Base-by-base conservation (phyloP, 83 land plant species). In the Picea abies region DNA sequence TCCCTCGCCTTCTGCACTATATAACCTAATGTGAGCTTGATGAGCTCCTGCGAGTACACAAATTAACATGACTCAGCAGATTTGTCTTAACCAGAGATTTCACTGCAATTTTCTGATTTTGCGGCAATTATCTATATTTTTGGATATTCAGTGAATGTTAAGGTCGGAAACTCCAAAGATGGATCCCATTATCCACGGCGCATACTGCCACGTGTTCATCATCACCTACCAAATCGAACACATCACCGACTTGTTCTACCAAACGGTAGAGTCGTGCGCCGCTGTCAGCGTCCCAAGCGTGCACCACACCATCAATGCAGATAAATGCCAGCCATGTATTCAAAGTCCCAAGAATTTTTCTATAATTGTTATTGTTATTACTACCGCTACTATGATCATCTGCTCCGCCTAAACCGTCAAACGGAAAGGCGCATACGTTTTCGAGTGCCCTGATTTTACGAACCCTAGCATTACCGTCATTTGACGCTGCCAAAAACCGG, bases 81-180 rank as follows among this genome's bases (percentile, higher is more conserved):
- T 3, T 41, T 41, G 4, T 41, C 5, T 6, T 41, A 3, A 41
- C 44, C 44, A 3, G 44, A 41, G 5, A 41, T 41, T 41, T 41
- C 44, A 41, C 6, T 41, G 44, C 5, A 41, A 41, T 41, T 41
- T 41, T 41, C 44, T 41, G 5, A 41, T 41, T 41, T 41, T 41
- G 3, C 44, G 44, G 44, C 44, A 41, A 41, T 41, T 41, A 41
- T 41, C 44, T n/a, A n/a, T 41, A 41, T 5, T 41, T 41, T 41
- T 41, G 4, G 44, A 41, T 6, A 41, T 5, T 41, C 44, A 41
- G 5, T 41, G 44, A 11, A 80, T 49, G n/a, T 35, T 56, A 76
- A 58, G 90, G 78, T 11, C 90, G 83, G 76, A 92, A 92, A 63
- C 89, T 93, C 95, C 95, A 93, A 3, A 93, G 32, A 72, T 93